phyloP scores from a whole-genome alignment of 2,329 filamentous ascomycete genomes.

The Volutella citrinella region DNA sequence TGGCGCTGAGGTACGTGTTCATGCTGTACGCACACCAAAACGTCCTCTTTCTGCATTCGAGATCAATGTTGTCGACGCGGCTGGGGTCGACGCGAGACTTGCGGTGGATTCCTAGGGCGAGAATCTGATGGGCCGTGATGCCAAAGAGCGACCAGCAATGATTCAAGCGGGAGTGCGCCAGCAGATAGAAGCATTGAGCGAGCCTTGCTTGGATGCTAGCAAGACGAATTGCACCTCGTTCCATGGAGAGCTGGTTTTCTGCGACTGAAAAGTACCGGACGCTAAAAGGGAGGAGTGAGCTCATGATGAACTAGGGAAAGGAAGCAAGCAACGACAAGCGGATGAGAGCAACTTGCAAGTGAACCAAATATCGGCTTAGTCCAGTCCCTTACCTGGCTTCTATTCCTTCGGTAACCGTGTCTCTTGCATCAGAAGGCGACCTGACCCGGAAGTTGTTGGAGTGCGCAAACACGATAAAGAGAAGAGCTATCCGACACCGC shows the following conservation, averaged over 20 bases:
- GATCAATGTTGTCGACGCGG: conserved; percentile 30
- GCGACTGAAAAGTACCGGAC: conserved; percentile 31
- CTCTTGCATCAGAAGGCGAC: too few relatives aligned
- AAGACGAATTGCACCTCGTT: conserved; percentile 34
- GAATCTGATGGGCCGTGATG: conserved; percentile 30
- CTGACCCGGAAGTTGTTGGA: conserved; percentile 42
- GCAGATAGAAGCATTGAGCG: conserved; percentile 36
- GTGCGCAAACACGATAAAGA: conserved; percentile 51
- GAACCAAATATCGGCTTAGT: conserved; percentile 14
- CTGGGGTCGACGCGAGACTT: conserved; percentile 19
- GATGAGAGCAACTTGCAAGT: neutral
- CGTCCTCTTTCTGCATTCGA: conserved; percentile 40
- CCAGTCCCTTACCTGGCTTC: conserved; percentile 21
- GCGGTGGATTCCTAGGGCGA: conserved; percentile 38
- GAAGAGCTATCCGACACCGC: conserved; percentile 34
- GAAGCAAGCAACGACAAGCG: neutral
- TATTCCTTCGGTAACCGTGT: too few relatives aligned
- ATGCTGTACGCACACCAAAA: conserved; percentile 66
- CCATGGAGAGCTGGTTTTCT: conserved; percentile 33
- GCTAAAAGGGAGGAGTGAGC: too few relatives aligned
- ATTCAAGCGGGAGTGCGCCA: conserved; percentile 35
- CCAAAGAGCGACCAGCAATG: conserved; percentile 22
- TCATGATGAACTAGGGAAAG: too few relatives aligned
- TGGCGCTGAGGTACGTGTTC: conserved; percentile 62
- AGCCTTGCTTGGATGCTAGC: conserved; percentile 38